phyloP scores from a whole-genome alignment of 768 basidiomycete genomes.

The Tylopilus sp. region DNA sequence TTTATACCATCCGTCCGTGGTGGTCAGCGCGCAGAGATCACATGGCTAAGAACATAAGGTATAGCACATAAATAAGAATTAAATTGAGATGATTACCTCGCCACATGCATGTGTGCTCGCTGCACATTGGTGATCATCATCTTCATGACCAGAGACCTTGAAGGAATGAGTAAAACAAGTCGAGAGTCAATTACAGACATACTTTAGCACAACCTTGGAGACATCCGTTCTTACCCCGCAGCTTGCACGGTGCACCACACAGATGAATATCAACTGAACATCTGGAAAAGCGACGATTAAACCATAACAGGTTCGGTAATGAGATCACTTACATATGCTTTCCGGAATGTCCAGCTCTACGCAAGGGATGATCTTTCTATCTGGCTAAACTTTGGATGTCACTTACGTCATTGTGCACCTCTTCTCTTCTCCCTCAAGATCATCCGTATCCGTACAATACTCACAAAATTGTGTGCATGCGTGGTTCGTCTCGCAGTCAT shows the following conservation, averaged over 20 bases:
- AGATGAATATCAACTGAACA: conserved; percentile 51
- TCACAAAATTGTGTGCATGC: conserved; percentile 43
- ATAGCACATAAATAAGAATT: neutral
- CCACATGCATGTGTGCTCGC: conserved; percentile 53
- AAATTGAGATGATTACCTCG: conserved; percentile 34
- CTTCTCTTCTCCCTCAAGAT: conserved; percentile 30
- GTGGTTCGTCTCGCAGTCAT: conserved; percentile 52
- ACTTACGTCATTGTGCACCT: conserved; percentile 47
- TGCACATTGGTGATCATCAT: conserved; percentile 50
- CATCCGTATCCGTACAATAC: conserved; percentile 33
- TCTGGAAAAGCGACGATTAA: conserved; percentile 27
- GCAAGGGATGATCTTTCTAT: neutral
- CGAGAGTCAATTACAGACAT: neutral
- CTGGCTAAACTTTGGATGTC: neutral
- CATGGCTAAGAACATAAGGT: conserved; percentile 37
- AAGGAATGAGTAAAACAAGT: neutral
- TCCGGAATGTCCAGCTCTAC: conserved; percentile 55
- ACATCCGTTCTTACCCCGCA: conserved; percentile 48
- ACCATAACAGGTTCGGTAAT: neutral
- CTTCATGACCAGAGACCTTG: conserved; percentile 46
- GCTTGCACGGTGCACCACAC: conserved; percentile 50
- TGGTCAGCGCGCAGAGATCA: conserved; percentile 29
- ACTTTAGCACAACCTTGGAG: conserved; percentile 52
- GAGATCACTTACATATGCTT: conserved; percentile 47
- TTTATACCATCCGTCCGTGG: conserved; percentile 29